phyloP scores from a whole-genome alignment of 2,329 filamentous ascomycete species.

The Colletotrichum tamarilloi region DNA sequence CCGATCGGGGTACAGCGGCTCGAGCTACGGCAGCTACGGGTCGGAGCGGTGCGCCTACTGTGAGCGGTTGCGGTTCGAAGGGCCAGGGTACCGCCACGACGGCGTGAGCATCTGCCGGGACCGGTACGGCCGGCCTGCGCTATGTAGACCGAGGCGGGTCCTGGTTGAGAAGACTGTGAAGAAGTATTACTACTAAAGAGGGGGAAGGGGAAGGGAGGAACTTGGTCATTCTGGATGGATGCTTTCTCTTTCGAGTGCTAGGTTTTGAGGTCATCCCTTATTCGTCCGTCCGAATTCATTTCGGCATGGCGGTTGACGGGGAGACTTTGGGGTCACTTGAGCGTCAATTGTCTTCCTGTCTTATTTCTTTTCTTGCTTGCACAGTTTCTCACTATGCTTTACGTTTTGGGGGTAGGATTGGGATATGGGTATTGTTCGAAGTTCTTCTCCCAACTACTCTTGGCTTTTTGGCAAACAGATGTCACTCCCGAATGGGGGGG shows the following conservation, averaged over 20 bases:
- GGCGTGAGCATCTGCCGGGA: neutral
- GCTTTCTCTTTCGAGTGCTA: no score
- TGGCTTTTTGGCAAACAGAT: no score
- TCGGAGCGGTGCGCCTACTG: conserved; percentile 2
- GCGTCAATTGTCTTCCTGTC: neutral
- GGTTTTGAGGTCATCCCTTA: no score
- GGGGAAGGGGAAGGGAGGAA: neutral
- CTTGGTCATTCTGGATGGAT: conserved; percentile 40
- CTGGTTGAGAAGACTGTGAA: neutral
- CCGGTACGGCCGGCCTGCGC: neutral
- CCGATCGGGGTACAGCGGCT: neutral
- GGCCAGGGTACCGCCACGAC: neutral
- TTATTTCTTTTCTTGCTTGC: neutral
- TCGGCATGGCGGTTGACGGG: no score
- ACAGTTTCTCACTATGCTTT: neutral
- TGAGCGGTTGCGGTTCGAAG: neutral
- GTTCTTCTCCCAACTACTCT: no score
- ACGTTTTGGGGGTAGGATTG: neutral
- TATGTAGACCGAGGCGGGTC: neutral
- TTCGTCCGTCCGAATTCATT: no score
- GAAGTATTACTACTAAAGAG: neutral
- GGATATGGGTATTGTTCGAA: neutral
- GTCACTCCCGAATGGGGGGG: neutral
- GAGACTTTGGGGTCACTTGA: neutral
- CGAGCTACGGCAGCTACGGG: neutral